These are phyloP conservation scores for Sedum album DNA, from an alignment of 164 flowering plant species.

Conservation along the genomic window DNA sequence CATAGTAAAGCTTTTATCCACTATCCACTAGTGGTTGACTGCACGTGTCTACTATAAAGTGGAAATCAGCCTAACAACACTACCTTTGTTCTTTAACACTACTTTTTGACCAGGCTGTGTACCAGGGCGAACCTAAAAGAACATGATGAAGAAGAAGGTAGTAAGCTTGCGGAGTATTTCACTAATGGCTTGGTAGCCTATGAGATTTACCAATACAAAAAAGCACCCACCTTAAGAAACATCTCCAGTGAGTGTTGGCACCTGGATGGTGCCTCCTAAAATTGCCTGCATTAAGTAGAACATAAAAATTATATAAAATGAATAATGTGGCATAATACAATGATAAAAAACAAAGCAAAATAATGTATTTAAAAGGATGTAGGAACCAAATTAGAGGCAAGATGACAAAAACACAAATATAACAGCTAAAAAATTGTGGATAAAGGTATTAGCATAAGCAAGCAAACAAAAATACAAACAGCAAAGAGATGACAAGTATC, in stretches of 20 bases:
- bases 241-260: slow-evolving; percentile 95
- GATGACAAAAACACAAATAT: not conserved
- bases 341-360: no score
- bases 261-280: slow-evolving; percentile 94
- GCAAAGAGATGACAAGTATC: not conserved
- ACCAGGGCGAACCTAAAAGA: slow-evolving; percentile 78
- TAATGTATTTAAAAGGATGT: no score
- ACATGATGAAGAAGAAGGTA: not conserved
- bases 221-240: slow-evolving; percentile 64
- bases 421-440: no score
- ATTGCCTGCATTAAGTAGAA: slow-evolving; percentile 68
- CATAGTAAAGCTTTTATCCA: not conserved
- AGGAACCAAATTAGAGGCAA: no score
- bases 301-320: not conserved
- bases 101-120: slow-evolving; percentile 98
- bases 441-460: not conserved
- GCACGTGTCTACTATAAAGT: no score
- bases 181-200: not conserved
- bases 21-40: not conserved
- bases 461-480: not conserved
- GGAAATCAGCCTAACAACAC: not conserved
- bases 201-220: not conserved
- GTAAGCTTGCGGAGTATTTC: not conserved
- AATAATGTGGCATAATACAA: not conserved
- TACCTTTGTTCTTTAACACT: slow-evolving; percentile 82